These are phyloP conservation scores for Fagopyrum esculentum DNA, from an alignment of 148 eudicot genomes.

Conservation along the genomic window DNA sequence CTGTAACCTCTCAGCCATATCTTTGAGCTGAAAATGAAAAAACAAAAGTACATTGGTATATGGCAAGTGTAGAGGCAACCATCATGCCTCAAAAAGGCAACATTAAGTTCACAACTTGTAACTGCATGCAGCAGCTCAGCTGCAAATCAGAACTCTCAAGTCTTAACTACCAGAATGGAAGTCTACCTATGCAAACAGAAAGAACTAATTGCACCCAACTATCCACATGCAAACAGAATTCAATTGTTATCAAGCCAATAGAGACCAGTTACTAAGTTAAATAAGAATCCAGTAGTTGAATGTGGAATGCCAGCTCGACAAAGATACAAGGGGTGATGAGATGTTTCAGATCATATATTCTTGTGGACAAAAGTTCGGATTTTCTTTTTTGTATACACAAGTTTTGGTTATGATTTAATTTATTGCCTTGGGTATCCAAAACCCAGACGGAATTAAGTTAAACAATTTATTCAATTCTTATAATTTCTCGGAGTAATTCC, in stretches of 20 bases:
- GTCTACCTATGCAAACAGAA: no score
- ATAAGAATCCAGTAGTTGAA: no score
- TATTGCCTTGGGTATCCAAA: not conserved
- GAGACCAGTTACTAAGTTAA: no score
- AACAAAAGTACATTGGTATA: no score
- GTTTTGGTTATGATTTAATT: not conserved
- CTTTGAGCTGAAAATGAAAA: conserved; percentile 59
- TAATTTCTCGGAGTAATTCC: not conserved
- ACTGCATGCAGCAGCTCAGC: not conserved
- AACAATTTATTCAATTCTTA: not conserved
- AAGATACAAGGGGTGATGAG: not conserved
- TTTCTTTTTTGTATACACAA: not conserved
- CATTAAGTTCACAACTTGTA: not conserved
- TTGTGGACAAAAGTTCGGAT: not conserved
- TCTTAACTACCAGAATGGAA: no score
- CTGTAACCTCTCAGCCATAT: conserved; percentile 85
- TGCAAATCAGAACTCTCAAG: not conserved
- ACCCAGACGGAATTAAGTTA: not conserved
- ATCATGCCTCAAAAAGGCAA: not conserved
- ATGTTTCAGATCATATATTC: not conserved
- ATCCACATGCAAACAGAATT: no score
- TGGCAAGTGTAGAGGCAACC: no score
- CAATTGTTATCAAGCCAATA: no score
- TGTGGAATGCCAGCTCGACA: no score
- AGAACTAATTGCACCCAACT: no score